Evolutionary conservation across 225 moss, liverwort and hornwort genomes (phyloP).

Genomic region (Marchantia polymorpha): DNA sequence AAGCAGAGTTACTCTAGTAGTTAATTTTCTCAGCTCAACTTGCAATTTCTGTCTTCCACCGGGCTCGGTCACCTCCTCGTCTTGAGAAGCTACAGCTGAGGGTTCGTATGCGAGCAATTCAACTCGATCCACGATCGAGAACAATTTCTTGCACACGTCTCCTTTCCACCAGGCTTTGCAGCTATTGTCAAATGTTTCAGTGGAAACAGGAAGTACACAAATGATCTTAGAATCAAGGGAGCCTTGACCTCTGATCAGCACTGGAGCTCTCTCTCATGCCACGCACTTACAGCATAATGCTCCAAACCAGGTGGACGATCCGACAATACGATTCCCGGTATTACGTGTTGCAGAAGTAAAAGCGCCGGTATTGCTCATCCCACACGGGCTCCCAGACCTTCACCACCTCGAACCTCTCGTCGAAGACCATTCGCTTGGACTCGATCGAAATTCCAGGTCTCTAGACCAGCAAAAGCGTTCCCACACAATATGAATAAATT

Average conservation of each 20-base stretch:
- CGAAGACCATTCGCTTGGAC: background rate
- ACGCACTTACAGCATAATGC: conserved; percentile 25
- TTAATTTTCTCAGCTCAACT: background rate
- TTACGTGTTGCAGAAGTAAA: conserved; percentile 62
- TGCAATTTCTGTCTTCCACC: background rate
- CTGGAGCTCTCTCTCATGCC: conserved; percentile 3
- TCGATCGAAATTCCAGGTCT: too few species aligned
- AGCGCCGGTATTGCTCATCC: conserved; percentile 61
- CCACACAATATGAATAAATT: background rate
- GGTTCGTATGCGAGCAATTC: too few species aligned
- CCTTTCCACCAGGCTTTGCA: too few species aligned
- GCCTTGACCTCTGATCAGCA: conserved; percentile 2
- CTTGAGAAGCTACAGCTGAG: background rate
- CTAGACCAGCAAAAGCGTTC: background rate
- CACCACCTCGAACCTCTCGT: background rate
- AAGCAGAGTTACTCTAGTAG: background rate
- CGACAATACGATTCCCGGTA: conserved; percentile 73
- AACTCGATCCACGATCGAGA: background rate
- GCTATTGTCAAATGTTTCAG: too few species aligned
- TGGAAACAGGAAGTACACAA: too few species aligned
- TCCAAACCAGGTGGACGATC: conserved; percentile 57
- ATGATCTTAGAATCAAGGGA: background rate
- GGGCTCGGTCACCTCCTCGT: background rate
- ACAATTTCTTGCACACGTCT: background rate
- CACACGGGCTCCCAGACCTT: conserved; percentile 69